Base-by-base conservation (phyloP, 1,284 basidiomycete genomes). In the Sphagnurus paluster region DNA sequence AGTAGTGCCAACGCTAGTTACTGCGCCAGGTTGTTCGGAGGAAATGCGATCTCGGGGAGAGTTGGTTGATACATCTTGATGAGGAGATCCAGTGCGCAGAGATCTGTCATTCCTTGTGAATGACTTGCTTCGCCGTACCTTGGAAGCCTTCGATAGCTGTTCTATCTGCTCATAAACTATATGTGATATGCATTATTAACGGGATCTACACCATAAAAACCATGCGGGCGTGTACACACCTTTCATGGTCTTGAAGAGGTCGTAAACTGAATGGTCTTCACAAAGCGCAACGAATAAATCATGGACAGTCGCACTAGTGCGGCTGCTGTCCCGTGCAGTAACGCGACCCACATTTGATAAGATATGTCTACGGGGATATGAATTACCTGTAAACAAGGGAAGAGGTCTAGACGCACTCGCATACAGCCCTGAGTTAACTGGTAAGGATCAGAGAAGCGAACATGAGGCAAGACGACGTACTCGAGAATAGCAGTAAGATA, bases 401-500 rank as follows among this genome's bases (percentile, higher is more conserved):
- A 38, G 21, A 30, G 14, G 13, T 7, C n/a, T 5, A 33, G 38
- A 54, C 37, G 44, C 68, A 91, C 89, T 91, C 87, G 87, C 87
- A 91, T 58, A 90, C 74, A 53, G 86, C 80, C 67, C 89, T 91
- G 60, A 33, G 17, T 25, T n/a, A n/a, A 29, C 17, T 44, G 25
- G 35, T 11, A 42, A 17, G 13, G 25, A 29, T 5, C 26, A 37
- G 37, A 48, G 2, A 42, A 49, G 29, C 32, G 21, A 34, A 49
- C 8, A 33, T 28, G n/a, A 47, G 29, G 21, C 24, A 29, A 20
- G n/a, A 10, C 33, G 11, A 81, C 90, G 70, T 63, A 93, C 93
- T 96, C 93, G 33, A 95, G 72, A 52, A 95, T 88, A n/a, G 92
- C 92, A 9, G 93, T 94, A 44, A 94, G 74, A 74, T 94, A 96